Base-by-base conservation (phyloP, 1,139 yeast genomes). In the Saccharomycopsis hybrid region DNA sequence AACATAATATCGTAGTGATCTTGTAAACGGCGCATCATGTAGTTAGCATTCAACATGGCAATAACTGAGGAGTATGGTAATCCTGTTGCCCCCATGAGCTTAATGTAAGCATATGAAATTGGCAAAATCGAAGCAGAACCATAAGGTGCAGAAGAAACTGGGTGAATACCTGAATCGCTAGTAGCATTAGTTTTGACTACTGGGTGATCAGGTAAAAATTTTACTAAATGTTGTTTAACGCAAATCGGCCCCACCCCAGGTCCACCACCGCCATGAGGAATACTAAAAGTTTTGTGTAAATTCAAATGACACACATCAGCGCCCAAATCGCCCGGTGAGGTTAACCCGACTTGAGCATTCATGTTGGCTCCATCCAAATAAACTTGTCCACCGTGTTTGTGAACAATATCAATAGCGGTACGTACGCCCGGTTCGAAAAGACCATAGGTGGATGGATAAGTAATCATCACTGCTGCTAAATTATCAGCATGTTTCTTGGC, bases 231-330 rank as follows among this genome's bases (percentile, higher is more conserved):
- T 52, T 75, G 71, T 61, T 83, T 85, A 56, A 90, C 97, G 75
- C 97, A 89, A 55, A 92, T 94, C 53, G 98, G 97, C 8, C 97
- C 98, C 64, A 90, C 95, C 61, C 97, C 98, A 43, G 98, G 98
- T 46, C 98, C 98, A 65, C 98, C 98, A 63, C 98, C 98, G 62
- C 98, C 98, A 65, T 92, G 98, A 55, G 96, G 95, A 64, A 92
- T 89, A 46, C 97, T 92, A 73, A 92, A 92, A 1, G 98, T 92
- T 72, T 92, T 92, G 74, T 92, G 98, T 64, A 92, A 75, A 66
- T 92, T 92, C 71, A 92, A 77, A 64, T 92, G 98, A 69, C 98
- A 92, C 44, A 92, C 97, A 69, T 92, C 98, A n/a, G 97, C 97
- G 49, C 97, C 97, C 61, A 92, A 74, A 64, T 89, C 97, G 53